phyloP scores from a whole-genome alignment of 1,284 basidiomycete species.

The Cutaneotrichosporon cavernicola region DNA sequence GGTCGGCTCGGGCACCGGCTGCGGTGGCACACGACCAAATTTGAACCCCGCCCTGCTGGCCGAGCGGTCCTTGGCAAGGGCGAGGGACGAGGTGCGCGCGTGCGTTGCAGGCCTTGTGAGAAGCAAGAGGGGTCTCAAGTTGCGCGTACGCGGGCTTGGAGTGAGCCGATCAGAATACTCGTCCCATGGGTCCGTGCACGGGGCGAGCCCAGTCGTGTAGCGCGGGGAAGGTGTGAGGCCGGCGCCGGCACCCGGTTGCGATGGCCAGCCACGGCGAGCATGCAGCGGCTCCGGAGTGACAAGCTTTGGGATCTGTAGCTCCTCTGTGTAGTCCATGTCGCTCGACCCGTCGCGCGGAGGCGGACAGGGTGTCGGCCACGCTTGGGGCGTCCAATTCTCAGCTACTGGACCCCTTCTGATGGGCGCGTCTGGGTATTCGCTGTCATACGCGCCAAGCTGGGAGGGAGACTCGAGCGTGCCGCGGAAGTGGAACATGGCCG shows the following conservation, averaged over 20 bases:
- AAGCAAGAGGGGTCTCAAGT: slow-evolving; percentile 21
- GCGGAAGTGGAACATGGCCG: slow-evolving; percentile 14
- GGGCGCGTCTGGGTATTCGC: slow-evolving; percentile 4
- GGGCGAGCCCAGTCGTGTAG: slow-evolving; percentile 11
- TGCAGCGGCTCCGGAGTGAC: background rate
- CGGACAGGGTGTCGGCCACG: slow-evolving; percentile 13
- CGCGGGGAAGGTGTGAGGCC: slow-evolving; percentile 3
- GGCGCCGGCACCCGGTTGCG: background rate
- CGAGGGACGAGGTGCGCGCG: slow-evolving; percentile 13
- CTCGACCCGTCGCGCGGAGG: slow-evolving; percentile 9
- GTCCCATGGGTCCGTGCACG: slow-evolving; percentile 24
- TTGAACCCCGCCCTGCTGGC: background rate
- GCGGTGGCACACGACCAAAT: background rate
- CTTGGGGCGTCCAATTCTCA: slow-evolving; percentile 12
- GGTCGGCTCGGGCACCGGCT: background rate
- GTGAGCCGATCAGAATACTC: slow-evolving; percentile 27
- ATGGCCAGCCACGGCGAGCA: background rate
- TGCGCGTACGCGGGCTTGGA: slow-evolving; percentile 20
- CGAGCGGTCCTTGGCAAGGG: slow-evolving; percentile 8
- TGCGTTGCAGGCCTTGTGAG: slow-evolving; percentile 17
- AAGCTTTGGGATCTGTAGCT: background rate
- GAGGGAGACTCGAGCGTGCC: slow-evolving; percentile 6
- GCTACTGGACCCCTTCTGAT: slow-evolving; percentile 1
- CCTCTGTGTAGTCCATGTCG: background rate
- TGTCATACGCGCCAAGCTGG: slow-evolving; percentile 13